phyloP scores from a whole-genome alignment of 345 rosid genomes.

The Excoecaria agallocha region DNA sequence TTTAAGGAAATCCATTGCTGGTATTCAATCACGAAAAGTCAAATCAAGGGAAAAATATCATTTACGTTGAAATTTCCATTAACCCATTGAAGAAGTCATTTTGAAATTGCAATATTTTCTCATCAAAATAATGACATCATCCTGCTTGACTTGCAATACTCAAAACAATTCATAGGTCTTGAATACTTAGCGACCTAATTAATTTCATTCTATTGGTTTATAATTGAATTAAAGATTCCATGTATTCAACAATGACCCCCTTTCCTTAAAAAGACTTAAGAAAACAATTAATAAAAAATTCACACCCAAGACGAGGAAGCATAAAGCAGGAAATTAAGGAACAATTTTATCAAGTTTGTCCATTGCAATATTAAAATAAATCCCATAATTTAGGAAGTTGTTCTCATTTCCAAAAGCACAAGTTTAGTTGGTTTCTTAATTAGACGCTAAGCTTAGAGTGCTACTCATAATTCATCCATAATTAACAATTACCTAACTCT shows the following conservation, averaged over 20 bases:
- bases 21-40: too few species aligned
- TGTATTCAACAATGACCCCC: neutral
- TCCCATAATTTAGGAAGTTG: neutral
- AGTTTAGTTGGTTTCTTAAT: neutral
- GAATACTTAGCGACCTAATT: neutral
- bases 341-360: neutral
- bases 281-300: neutral
- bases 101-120: neutral
- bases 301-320: constrained; percentile 4
- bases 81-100: neutral
- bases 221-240: neutral
- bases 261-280: neutral
- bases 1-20: too few species aligned
- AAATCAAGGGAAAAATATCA: too few species aligned
- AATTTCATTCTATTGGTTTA: neutral
- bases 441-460: neutral
- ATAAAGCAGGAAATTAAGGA: constrained; percentile 12
- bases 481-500: neutral
- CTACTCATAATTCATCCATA: neutral
- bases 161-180: neutral
- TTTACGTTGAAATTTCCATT: neutral
- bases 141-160: too few species aligned
- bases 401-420: neutral
- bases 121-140: too few species aligned
- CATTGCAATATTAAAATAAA: neutral